Percentiles rank a stretch among this genome's conserved stretches.
phyloP scores from a whole-genome alignment of 2,329 filamentous ascomycete species.

The Geosmithia morbida region DNA sequence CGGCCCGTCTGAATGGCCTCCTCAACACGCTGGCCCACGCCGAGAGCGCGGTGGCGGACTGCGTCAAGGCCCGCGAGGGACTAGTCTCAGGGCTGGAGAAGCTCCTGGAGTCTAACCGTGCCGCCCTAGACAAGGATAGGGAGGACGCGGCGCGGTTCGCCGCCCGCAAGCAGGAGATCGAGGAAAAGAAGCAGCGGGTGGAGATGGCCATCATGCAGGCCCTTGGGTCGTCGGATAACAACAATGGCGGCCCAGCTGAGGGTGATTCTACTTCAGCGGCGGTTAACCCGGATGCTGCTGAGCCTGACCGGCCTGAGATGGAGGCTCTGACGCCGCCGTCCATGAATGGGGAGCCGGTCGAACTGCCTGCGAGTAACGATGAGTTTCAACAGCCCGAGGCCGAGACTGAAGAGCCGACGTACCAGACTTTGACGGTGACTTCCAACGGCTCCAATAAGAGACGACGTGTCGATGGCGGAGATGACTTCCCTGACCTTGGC shows the following conservation, averaged over 20 bases:
- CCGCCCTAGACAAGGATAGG: slow-evolving; percentile 57
- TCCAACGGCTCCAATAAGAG: slow-evolving; percentile 42
- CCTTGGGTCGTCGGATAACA: slow-evolving; percentile 43
- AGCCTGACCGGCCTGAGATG: slow-evolving; percentile 63
- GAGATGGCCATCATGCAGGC: slow-evolving; percentile 85
- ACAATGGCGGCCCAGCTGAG: slow-evolving; percentile 28
- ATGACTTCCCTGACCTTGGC: slow-evolving; percentile 39
- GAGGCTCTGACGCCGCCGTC: slow-evolving; percentile 78
- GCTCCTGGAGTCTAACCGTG: slow-evolving; percentile 59
- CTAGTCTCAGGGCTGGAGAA: slow-evolving; percentile 73
- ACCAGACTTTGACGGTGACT: slow-evolving; percentile 32
- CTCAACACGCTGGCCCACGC: slow-evolving; percentile 79
- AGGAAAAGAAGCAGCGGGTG: slow-evolving; percentile 73
- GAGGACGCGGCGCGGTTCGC: slow-evolving; percentile 29
- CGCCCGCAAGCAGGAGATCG: slow-evolving; percentile 52
- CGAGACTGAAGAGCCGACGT: slow-evolving; percentile 19
- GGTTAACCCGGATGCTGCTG: slow-evolving; percentile 22
- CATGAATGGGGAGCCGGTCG: slow-evolving; percentile 19
- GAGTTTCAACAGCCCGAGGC: background rate
- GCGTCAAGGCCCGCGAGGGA: slow-evolving; percentile 68
- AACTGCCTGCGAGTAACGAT: background rate
- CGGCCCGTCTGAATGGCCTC: slow-evolving; percentile 77
- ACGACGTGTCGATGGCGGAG: slow-evolving; percentile 33
- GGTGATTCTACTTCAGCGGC: slow-evolving; percentile 23
- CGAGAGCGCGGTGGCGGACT: slow-evolving; percentile 77